These are phyloP conservation scores for Hygrophoropsis aurantiaca DNA, from an alignment of 768 basidiomycete species.

Conservation along the genomic window DNA sequence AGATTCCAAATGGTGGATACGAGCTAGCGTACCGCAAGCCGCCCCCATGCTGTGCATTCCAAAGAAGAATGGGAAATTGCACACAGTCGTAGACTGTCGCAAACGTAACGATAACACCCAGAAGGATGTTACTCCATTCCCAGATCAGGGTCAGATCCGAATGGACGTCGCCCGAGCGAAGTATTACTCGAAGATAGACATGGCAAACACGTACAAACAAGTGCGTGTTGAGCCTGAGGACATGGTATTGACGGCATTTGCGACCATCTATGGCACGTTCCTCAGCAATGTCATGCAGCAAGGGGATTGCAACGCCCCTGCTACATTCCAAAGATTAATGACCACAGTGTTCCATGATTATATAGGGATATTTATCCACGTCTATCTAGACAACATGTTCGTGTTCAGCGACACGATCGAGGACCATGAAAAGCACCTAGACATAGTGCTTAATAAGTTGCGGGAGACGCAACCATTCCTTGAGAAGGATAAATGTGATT, in stretches of 20 bases:
- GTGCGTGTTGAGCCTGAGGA: constrained; percentile 24
- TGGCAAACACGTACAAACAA: constrained; percentile 43
- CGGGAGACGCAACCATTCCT: constrained; percentile 34
- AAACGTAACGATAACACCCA: constrained; percentile 21
- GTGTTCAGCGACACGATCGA: constrained; percentile 29
- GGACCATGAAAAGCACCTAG: constrained; percentile 29
- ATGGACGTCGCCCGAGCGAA: constrained; percentile 8
- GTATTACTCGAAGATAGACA: constrained; percentile 30
- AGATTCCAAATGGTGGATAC: too few relatives aligned
- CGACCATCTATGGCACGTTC: constrained; percentile 29
- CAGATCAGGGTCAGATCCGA: constrained; percentile 23
- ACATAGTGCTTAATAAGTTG: constrained; percentile 33
- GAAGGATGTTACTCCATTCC: constrained; percentile 22
- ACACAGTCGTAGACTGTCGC: too few relatives aligned
- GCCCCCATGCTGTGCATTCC: not conserved
- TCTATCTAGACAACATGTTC: constrained; percentile 14
- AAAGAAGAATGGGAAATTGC: not conserved
- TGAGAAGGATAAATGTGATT: constrained; percentile 27
- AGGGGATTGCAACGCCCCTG: too few relatives aligned
- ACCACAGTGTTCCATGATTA: constrained; percentile 23
- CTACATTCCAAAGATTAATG: constrained; percentile 29
- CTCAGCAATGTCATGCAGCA: constrained; percentile 29
- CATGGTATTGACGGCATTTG: constrained; percentile 18
- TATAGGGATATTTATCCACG: constrained; percentile 16
- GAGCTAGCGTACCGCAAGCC: too few relatives aligned